Conservation (phyloP, 768 basidiomycete genomes). For the Lentinula detonsa region DNA sequence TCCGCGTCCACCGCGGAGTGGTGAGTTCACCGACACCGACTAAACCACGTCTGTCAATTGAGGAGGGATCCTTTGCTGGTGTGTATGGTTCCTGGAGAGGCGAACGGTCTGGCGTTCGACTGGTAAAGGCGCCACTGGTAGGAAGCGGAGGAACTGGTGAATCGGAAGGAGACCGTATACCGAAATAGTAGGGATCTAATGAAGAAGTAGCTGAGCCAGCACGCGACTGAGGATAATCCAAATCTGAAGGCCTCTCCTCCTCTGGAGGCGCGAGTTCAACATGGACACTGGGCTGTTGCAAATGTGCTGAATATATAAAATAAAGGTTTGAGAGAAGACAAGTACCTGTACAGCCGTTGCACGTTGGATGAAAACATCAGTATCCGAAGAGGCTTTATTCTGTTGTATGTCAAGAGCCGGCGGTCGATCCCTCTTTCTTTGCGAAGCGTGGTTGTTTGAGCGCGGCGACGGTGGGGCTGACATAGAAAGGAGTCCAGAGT, state of each 20-base stretch:
- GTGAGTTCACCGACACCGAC: slow-evolving; percentile 94
- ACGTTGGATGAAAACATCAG: slow-evolving; percentile 33
- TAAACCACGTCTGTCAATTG: slow-evolving; percentile 80
- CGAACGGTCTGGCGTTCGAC: slow-evolving; percentile 59
- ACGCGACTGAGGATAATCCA: slow-evolving; percentile 48
- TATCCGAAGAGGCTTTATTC: slow-evolving; percentile 30
- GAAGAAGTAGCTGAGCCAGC: slow-evolving; percentile 74
- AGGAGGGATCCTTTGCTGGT: slow-evolving; percentile 69
- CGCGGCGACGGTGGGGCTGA: slow-evolving; percentile 36
- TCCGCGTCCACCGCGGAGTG: slow-evolving; percentile 88
- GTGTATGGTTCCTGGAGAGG: slow-evolving; percentile 50
- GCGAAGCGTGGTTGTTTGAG: slow-evolving; percentile 29
- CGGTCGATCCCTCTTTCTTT: slow-evolving; percentile 45
- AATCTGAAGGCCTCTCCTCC: slow-evolving; percentile 34
- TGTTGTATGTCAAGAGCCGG: slow-evolving; percentile 43
- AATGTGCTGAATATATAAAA: slow-evolving; percentile 15
- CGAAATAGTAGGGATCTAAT: slow-evolving; percentile 87
- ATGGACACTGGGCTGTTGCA: slow-evolving; percentile 29
- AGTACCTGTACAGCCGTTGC: slow-evolving; percentile 28
- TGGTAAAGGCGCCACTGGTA: slow-evolving; percentile 30
- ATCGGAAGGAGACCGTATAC: slow-evolving; percentile 60
- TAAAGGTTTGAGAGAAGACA: slow-evolving; percentile 10
- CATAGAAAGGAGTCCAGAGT: slow-evolving; percentile 29
- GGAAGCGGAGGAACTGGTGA: slow-evolving; percentile 55
- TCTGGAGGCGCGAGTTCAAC: slow-evolving; percentile 41